Base-by-base conservation (phyloP, 495 filamentous ascomycete species). In the Hypoxylon crocopeplum region DNA sequence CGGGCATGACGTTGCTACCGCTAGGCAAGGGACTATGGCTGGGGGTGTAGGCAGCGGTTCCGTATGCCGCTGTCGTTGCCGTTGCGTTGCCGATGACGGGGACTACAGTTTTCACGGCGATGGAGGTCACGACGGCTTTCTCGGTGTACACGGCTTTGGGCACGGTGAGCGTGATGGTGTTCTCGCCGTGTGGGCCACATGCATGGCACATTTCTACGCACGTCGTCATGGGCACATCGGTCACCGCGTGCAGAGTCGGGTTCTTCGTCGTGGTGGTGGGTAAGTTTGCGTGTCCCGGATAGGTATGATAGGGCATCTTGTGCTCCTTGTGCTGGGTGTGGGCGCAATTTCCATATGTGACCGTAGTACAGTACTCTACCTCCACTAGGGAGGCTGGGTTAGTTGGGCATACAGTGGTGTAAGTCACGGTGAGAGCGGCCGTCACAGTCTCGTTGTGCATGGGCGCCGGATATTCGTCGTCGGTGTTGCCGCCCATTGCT, bases 321-420 rank as follows among this genome's bases (percentile, higher is more conserved):
- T n/a, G n/a, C n/a, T n/a, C n/a, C 0, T 42, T 15, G 6, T 34
- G 15, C 7, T 32, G 15, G 39, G 60, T 57, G 41, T 54, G 59
- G 1, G 29, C 48, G 48, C 54, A 59, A 12, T 50, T 33, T 3
- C 33, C 49, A 19, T 56, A 36, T 12, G 57, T 66, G 27, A 62
- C 21, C 1, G 61, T 66, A 3, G 66, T 66, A 17, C 17, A 10
- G 53, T 66, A 69, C 24, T 66, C 48, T 0, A 45, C 39, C 29
- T 60, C 48, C 0, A 56, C 25, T 2, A 69, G 53, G 2, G 16
- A 38, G 6, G 53, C 66, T 0, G 56, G 47, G 49, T 69, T 65
- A 0, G 62, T 62, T n/a, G 69, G 34, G 46, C 67, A 71, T 13
- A 72, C 42, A 1, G 69, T 72, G 0, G 63, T 70, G 36, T 67